Conservation (phyloP, 441 rosid species). For the Arabidopsis hybrid region DNA sequence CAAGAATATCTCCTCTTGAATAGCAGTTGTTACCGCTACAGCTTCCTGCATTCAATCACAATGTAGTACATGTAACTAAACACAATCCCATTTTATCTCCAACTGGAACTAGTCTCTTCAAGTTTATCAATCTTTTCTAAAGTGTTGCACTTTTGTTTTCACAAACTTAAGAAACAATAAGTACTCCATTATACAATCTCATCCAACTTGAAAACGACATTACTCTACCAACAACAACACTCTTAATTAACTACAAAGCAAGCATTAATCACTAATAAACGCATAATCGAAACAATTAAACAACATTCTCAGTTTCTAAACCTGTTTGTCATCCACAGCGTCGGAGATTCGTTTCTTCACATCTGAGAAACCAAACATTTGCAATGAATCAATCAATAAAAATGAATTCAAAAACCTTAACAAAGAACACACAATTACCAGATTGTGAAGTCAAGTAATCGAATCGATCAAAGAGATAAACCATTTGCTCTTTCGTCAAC, state of each 20-base stretch:
- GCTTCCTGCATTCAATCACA: constrained; percentile 65
- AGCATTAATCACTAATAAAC: background rate
- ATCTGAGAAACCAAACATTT: constrained; percentile 45
- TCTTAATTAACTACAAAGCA: background rate
- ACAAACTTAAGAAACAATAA: background rate
- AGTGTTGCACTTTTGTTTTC: background rate
- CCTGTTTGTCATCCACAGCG: constrained; percentile 86
- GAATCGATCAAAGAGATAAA: constrained; percentile 75
- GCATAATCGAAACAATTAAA: background rate
- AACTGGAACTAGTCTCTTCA: no score
- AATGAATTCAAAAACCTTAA: background rate
- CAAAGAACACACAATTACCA: constrained; percentile 47
- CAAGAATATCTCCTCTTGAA: constrained; percentile 78
- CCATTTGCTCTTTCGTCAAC: constrained; percentile 71
- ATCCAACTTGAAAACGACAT: constrained; percentile 32
- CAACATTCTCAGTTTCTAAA: constrained; percentile 16
- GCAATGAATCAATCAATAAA: background rate
- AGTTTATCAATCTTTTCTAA: no score
- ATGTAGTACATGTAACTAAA: background rate
- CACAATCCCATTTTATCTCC: background rate
- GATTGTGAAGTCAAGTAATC: constrained; percentile 63
- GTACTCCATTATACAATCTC: background rate
- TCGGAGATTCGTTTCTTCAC: constrained; percentile 83
- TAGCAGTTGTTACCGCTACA: constrained; percentile 82
- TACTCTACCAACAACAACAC: background rate